phyloP scores from a whole-genome alignment of 2,329 filamentous ascomycete genomes.

The Hysterium pulicare region DNA sequence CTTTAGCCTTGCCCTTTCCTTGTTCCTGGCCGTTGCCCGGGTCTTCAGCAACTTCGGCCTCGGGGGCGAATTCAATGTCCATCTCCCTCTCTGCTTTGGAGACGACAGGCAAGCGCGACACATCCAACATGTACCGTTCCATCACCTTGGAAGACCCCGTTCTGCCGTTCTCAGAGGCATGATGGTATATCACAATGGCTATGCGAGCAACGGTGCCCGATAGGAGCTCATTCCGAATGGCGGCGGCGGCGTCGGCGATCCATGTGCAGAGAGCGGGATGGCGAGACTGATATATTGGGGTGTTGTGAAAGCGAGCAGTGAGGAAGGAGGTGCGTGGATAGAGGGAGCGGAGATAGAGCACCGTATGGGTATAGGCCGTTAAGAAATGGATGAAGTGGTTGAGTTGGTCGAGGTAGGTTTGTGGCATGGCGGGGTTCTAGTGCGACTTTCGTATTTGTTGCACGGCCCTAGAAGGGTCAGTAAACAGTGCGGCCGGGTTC shows the following conservation, averaged over 20 bases:
- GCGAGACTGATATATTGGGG: conserved; percentile 78
- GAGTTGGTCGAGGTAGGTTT: conserved; percentile 51
- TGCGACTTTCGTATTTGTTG: too few relatives aligned
- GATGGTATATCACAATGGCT: conserved; percentile 53
- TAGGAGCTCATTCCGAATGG: conserved; percentile 67
- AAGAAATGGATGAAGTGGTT: conserved; percentile 75
- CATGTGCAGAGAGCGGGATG: conserved; percentile 83
- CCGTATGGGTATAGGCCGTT: conserved; percentile 76
- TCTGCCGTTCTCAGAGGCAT: conserved; percentile 1
- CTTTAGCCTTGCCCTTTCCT: conserved; percentile 7
- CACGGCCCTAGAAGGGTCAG: too few relatives aligned
- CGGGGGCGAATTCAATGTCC: conserved; percentile 43
- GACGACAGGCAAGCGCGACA: conserved; percentile 55
- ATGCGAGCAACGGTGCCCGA: conserved; percentile 52
- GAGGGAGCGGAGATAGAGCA: conserved; percentile 76
- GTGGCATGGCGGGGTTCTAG: conserved; percentile 21
- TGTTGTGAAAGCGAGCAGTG: conserved; percentile 75
- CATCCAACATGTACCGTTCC: conserved; percentile 60
- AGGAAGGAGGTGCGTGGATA: conserved; percentile 79
- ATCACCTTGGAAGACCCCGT: conserved; percentile 46
- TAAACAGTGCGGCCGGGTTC: too few relatives aligned
- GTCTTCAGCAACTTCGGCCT: conserved; percentile 11
- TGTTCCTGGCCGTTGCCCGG: conserved; percentile 8
- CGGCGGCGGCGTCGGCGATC: conserved; percentile 75
- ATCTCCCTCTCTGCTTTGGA: conserved; percentile 46